A percentile compares a stretch with the other conserved stretches of the same genome.
Conservation (phyloP, 2,329 filamentous ascomycete genomes). For the Metarhizium rileyi region DNA sequence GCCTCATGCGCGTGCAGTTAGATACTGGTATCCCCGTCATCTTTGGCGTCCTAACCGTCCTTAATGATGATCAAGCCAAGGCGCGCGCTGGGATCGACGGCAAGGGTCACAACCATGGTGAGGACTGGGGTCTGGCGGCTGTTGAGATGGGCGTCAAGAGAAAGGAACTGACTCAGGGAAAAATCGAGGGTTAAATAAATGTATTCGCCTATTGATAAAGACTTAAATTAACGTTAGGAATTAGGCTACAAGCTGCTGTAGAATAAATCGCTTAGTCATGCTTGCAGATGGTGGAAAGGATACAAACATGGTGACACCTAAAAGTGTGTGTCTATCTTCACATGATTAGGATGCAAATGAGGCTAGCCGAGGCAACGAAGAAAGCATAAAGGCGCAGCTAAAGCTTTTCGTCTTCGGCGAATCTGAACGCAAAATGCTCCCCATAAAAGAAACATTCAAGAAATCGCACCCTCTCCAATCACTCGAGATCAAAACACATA, state of each 20-base stretch:
- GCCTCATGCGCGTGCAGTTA: conserved; percentile 87
- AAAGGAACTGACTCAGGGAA: conserved; percentile 70
- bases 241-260: not conserved
- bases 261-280: not conserved
- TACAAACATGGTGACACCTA: no score
- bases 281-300: not conserved
- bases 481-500: conserved; percentile 3
- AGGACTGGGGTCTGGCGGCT: conserved; percentile 90
- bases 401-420: not conserved
- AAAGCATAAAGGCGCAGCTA: not conserved
- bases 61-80: conserved; percentile 80
- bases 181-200: conserved; percentile 32
- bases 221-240: not conserved
- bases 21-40: conserved; percentile 84
- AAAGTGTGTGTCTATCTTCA: no score
- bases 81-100: conserved; percentile 67
- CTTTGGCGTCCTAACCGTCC: conserved; percentile 82
- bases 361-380: not conserved
- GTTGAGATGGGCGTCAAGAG: conserved; percentile 91
- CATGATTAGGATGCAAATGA: not conserved
- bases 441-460: not conserved
- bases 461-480: conserved; percentile 1
- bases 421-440: not conserved
- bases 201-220: not conserved
- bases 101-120: conserved; percentile 78